Conservation (phyloP, 352 stramenopile genomes). For the Pythium aphanidermatum region DNA sequence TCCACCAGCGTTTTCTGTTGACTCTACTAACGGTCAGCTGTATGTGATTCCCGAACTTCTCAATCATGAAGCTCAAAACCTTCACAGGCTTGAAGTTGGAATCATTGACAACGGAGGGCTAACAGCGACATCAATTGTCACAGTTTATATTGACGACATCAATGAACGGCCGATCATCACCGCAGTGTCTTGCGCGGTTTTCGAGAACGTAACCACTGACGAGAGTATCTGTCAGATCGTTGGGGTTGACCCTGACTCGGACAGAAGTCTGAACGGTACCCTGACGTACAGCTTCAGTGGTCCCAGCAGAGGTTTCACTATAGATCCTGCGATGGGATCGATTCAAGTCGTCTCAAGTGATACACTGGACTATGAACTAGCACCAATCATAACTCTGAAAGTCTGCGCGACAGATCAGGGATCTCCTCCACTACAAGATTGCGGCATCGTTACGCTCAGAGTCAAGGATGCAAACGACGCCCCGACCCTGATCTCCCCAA, state of each 20-base stretch:
- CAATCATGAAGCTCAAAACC: constrained; percentile 14
- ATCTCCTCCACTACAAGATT: constrained; percentile 10
- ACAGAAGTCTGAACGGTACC: constrained; percentile 4
- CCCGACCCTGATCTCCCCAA: constrained; percentile 14
- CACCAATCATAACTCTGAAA: not conserved
- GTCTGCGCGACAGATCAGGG: constrained; percentile 15
- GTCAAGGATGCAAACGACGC: constrained; percentile 22
- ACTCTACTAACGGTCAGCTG: constrained; percentile 11
- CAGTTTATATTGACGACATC: constrained; percentile 12
- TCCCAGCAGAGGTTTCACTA: constrained; percentile 6
- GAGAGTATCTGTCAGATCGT: constrained; percentile 8
- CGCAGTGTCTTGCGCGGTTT: constrained; percentile 13
- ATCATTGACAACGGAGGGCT: constrained; percentile 13
- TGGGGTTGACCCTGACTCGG: constrained; percentile 16
- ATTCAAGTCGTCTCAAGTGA: constrained; percentile 2
- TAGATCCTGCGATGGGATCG: constrained; percentile 11
- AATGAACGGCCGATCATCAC: constrained; percentile 16
- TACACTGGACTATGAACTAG: constrained; percentile 16
- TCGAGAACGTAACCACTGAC: constrained; percentile 3
- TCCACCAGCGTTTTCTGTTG: constrained; percentile 11
- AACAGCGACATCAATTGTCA: not conserved
- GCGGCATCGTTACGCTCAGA: constrained; percentile 11
- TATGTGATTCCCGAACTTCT: constrained; percentile 10
- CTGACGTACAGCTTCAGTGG: constrained; percentile 1
- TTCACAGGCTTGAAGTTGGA: constrained; percentile 10